Conservation (phyloP, 371 early-diverging fungal species). For the Mortierella sp. region DNA sequence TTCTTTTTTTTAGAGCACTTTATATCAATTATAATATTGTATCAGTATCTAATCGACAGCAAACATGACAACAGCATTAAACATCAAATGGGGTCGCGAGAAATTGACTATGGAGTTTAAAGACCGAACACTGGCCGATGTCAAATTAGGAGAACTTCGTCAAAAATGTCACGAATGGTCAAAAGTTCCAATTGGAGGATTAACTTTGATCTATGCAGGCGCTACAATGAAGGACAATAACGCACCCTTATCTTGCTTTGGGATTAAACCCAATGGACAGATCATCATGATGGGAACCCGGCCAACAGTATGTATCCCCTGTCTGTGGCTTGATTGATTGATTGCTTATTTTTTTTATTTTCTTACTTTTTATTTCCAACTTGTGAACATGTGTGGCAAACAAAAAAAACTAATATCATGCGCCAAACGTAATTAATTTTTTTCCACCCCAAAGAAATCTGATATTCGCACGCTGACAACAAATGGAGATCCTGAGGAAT, state of each 20-base stretch:
- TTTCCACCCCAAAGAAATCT: slow-evolving; percentile 49
- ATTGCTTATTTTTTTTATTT: neutral
- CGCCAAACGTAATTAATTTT: too few relatives aligned
- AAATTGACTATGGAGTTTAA: slow-evolving; percentile 30
- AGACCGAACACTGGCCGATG: slow-evolving; percentile 31
- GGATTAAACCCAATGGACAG: slow-evolving; percentile 63
- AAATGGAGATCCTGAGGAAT: slow-evolving; percentile 59
- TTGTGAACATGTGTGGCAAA: neutral
- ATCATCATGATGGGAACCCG: slow-evolving; percentile 67
- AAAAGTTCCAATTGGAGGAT: slow-evolving; percentile 37
- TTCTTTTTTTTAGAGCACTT: too few relatives aligned
- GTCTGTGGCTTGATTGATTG: neutral
- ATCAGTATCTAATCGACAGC: neutral
- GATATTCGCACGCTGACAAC: slow-evolving; percentile 61
- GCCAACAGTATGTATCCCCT: slow-evolving; percentile 63
- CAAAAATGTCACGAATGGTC: slow-evolving; percentile 41
- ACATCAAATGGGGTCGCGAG: slow-evolving; percentile 48
- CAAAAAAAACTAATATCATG: neutral
- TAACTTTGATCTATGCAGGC: slow-evolving; percentile 50
- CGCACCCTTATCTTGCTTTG: slow-evolving; percentile 67
- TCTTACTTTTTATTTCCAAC: neutral
- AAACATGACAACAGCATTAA: slow-evolving; percentile 27
- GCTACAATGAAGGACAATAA: slow-evolving; percentile 75
- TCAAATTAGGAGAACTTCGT: slow-evolving; percentile 46
- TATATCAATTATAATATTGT: too few relatives aligned